Evolutionary conservation across 768 basidiomycete species (phyloP).

Genomic region (Rhodotorula paludigena): DNA sequence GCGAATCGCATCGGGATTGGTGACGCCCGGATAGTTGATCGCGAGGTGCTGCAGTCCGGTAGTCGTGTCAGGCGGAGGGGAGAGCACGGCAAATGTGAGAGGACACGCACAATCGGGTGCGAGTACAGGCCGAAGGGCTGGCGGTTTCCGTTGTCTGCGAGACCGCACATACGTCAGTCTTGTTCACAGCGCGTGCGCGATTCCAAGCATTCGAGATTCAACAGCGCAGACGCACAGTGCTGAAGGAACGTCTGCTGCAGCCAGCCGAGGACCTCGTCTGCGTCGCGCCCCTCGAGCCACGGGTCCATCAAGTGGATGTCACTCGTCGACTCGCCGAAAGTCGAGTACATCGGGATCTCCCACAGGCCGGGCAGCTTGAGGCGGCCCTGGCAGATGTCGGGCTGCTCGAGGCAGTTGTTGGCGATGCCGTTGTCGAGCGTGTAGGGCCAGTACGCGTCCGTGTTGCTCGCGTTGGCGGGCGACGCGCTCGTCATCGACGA

Average conservation of each 20-base stretch:
- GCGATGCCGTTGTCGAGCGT: constrained; percentile 74
- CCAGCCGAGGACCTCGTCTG: constrained; percentile 52
- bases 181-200: neutral
- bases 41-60: constrained; percentile 50
- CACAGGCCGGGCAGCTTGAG: constrained; percentile 71
- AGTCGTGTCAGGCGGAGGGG: neutral
- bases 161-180: neutral
- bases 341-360: constrained; percentile 63
- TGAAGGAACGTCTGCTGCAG: constrained; percentile 68
- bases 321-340: neutral
- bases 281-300: constrained; percentile 54
- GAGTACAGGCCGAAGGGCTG: constrained; percentile 77
- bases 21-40: constrained; percentile 55
- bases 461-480: constrained; percentile 61
- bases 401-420: constrained; percentile 63
- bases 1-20: constrained; percentile 56
- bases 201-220: too few relatives aligned
- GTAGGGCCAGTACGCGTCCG: constrained; percentile 80
- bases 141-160: constrained; percentile 58
- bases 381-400: constrained; percentile 61
- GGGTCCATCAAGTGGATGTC: constrained; percentile 69
- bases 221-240: constrained; percentile 53
- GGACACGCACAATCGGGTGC: constrained; percentile 57
- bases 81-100: neutral
- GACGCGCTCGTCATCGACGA: constrained; percentile 59